phyloP scores from a whole-genome alignment of 169 alveolate species.

The Cryptosporidium sp. region DNA sequence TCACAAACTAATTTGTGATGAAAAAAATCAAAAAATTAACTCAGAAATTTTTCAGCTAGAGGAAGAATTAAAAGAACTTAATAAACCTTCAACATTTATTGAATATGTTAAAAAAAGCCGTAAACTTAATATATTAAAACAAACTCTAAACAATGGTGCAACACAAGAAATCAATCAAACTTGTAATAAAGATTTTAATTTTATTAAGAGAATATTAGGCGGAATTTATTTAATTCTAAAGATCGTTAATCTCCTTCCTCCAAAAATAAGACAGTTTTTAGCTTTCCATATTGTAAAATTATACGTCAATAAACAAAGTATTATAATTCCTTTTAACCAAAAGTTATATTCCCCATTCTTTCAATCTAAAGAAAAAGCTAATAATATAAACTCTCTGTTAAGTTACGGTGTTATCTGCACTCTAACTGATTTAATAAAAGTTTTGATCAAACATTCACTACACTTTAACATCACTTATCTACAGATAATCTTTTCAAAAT shows the following conservation, averaged over 20 bases:
- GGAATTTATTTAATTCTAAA: not conserved
- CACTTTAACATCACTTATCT: not conserved
- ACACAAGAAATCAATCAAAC: not conserved
- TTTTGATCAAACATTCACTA: not conserved
- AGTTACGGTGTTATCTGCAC: conserved; percentile 15
- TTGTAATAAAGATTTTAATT: not conserved
- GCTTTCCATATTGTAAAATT: not conserved
- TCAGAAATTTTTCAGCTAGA: conserved; percentile 13
- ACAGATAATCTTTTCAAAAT: not conserved
- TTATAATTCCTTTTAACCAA: not conserved
- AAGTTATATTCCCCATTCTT: conserved; percentile 52
- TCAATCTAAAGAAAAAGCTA: not conserved
- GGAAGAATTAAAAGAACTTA: conserved; percentile 43
- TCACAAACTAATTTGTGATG: not conserved
- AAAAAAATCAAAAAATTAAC: not conserved
- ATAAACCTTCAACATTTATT: conserved; percentile 60
- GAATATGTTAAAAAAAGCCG: conserved; percentile 54
- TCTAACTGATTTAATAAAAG: conserved; percentile 9
- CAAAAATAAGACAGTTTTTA: conserved; percentile 7
- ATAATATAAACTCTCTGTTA: not conserved
- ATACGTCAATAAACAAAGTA: not conserved
- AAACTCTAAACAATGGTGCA: not conserved
- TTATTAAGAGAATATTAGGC: not conserved
- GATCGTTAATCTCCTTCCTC: conserved; percentile 2
- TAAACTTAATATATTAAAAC: conserved; percentile 24